Percentiles rank a stretch among this genome's conserved stretches.
Evolutionary conservation across 305 asterid genomes (phyloP).

Genomic region (Striga hermonthica): DNA sequence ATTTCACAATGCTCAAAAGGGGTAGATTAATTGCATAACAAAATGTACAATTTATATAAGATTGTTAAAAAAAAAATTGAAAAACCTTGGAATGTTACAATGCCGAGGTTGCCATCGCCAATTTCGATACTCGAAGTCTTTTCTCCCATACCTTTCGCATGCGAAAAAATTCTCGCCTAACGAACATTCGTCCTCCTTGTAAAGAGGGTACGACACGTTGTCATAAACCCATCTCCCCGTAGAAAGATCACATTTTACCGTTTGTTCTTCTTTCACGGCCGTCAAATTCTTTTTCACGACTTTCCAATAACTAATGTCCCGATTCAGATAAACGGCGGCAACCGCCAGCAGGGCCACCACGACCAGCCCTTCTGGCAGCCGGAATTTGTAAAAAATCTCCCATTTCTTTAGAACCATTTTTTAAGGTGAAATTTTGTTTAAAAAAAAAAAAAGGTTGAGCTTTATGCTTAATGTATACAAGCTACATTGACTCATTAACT

Average conservation of each 20-base stretch:
- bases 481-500: no score
- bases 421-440: no score
- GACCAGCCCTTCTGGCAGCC: no score
- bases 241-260: slow-evolving; percentile 34
- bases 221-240: slow-evolving; percentile 46
- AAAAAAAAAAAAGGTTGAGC: no score
- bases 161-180: slow-evolving; percentile 29
- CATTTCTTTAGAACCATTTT: no score
- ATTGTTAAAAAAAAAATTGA: not conserved
- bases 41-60: not conserved
- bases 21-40: not conserved
- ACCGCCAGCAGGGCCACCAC: no score
- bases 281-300: no score
- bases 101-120: slow-evolving; percentile 52
- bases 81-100: slow-evolving; percentile 42
- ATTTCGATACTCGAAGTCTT: slow-evolving; percentile 31
- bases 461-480: no score
- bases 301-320: no score
- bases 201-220: slow-evolving; percentile 33
- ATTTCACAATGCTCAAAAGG: not conserved
- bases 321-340: no score
- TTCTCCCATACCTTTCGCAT: slow-evolving; percentile 38
- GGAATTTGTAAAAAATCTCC: no score
- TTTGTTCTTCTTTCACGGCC: no score
- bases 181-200: slow-evolving; percentile 37